phyloP scores from a whole-genome alignment of 495 filamentous ascomycete species.

The Aspergillus heteromorphus region DNA sequence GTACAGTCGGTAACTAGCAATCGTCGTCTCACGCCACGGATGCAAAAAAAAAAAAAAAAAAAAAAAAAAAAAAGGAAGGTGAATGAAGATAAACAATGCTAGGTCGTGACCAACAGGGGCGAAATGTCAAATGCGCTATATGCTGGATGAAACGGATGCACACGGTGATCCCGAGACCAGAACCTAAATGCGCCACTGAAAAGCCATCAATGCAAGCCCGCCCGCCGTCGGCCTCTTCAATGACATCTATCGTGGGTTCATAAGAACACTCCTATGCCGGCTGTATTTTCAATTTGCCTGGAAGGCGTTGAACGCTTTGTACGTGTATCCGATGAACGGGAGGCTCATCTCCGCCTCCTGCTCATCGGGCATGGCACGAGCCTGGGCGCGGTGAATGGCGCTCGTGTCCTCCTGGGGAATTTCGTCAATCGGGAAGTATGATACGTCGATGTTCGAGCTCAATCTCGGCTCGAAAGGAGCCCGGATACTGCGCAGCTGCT shows the following conservation, averaged over 20 bases:
- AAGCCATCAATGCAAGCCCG: conserved; percentile 35
- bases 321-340: conserved; percentile 97
- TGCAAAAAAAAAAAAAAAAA: conserved; percentile 22
- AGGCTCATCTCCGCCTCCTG: conserved; percentile 80
- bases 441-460: conserved; percentile 88
- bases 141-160: conserved; percentile 33
- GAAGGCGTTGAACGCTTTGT: conserved; percentile 93
- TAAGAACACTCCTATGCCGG: conserved; percentile 8
- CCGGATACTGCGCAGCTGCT: conserved; percentile 81
- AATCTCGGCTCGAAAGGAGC: conserved; percentile 94
- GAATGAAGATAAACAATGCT: conserved; percentile 17
- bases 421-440: conserved; percentile 97
- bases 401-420: conserved; percentile 88
- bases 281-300: conserved; percentile 31
- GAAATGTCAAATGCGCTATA: conserved; percentile 35
- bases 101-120: conserved; percentile 33
- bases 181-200: conserved; percentile 19
- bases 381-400: conserved; percentile 62
- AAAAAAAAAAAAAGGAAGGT: conserved; percentile 20
- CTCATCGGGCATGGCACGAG: conserved; percentile 55
- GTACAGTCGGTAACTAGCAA: conserved; percentile 15
- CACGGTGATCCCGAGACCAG: conserved; percentile 16
- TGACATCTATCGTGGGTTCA: conserved; percentile 14
- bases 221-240: conserved; percentile 28
- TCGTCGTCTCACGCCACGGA: conserved; percentile 24